These are phyloP conservation scores for Botrytis fragariae DNA, from an alignment of 2,329 filamentous ascomycete genomes.

Conservation along the genomic window DNA sequence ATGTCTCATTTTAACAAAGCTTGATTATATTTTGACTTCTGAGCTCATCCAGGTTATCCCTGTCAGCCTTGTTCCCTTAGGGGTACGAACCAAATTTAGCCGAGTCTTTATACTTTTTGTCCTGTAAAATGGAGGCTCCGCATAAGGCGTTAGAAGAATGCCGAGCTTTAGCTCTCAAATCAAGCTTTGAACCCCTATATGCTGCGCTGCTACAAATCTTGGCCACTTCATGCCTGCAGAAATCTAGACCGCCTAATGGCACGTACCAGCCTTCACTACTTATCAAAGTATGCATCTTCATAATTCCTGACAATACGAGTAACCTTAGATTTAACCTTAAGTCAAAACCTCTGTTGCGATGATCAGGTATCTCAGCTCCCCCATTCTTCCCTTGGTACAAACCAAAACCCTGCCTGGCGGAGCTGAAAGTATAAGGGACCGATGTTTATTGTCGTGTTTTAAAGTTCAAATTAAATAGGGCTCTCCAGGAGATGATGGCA, in stretches of 20 bases:
- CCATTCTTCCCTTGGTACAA: background rate
- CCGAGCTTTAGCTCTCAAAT: background rate
- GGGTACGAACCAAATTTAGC: too few relatives aligned
- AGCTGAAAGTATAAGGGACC: background rate
- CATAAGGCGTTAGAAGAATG: background rate
- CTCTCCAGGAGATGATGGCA: background rate
- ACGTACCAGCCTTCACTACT: background rate
- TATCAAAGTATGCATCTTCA: background rate
- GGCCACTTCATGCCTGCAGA: background rate
- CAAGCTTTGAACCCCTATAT: background rate
- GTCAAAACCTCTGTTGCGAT: background rate
- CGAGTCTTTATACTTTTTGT: background rate
- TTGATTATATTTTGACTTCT: background rate
- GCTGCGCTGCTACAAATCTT: background rate
- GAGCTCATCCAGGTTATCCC: background rate
- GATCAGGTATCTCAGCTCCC: background rate
- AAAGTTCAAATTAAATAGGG: too few relatives aligned
- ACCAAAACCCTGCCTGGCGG: background rate
- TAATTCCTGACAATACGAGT: background rate
- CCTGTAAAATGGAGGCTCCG: background rate
- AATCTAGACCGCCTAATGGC: background rate
- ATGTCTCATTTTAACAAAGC: background rate
- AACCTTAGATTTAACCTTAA: background rate
- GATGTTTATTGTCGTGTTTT: background rate
- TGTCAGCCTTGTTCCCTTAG: background rate